phyloP scores from a whole-genome alignment of 371 early-diverging fungal genomes.

The Lichtheimia ornata region DNA sequence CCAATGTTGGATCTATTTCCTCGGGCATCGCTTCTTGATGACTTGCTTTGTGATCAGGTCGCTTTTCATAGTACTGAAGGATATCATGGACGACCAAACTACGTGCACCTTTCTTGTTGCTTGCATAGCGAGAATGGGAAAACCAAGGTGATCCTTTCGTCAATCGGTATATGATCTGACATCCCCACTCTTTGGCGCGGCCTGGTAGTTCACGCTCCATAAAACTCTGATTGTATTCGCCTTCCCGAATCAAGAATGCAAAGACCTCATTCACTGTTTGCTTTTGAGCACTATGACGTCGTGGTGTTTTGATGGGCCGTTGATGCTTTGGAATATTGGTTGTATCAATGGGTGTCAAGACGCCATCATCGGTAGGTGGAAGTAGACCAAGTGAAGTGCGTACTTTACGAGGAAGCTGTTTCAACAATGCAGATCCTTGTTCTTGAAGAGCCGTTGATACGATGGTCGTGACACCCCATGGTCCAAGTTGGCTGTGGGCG shows the following conservation, averaged over 20 bases:
- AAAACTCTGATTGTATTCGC: neutral
- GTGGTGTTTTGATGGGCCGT: conserved; percentile 3
- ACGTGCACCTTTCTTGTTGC: conserved; percentile 2
- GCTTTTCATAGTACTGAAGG: conserved; percentile 1
- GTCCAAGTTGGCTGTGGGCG: neutral
- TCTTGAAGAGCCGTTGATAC: neutral
- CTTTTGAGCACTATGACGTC: neutral
- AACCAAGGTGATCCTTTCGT: neutral
- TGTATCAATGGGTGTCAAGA: neutral
- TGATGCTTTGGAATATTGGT: neutral
- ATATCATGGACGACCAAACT: conserved; percentile 1
- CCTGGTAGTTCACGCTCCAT: neutral
- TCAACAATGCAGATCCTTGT: neutral
- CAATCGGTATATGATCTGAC: neutral
- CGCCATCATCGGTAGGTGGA: no score
- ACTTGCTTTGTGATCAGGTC: neutral
- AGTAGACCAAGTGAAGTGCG: neutral
- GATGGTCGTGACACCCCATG: neutral
- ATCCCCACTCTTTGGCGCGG: neutral
- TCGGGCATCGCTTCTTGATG: neutral
- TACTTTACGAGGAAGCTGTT: neutral
- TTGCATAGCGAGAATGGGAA: neutral
- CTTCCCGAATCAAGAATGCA: no score
- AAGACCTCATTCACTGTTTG: no score
- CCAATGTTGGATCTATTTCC: neutral